Conservation (phyloP, 2,329 filamentous ascomycete species). For the Spiromastix sp. region DNA sequence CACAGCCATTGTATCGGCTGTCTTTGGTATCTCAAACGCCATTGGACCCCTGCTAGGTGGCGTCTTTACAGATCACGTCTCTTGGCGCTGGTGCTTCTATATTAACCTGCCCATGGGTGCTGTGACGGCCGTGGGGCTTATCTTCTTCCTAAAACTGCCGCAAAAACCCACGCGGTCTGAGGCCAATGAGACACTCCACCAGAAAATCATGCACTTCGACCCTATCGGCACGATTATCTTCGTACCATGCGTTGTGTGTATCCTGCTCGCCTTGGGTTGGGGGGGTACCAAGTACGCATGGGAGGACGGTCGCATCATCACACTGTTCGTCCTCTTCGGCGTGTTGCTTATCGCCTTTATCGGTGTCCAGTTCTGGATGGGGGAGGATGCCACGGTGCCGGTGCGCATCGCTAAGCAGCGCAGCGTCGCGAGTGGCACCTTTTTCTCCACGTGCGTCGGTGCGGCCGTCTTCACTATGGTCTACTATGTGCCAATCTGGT, state of each 20-base stretch:
- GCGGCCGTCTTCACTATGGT: conserved; percentile 30
- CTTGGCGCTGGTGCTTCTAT: conserved; percentile 37
- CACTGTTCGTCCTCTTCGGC: conserved; percentile 40
- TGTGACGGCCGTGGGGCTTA: conserved; percentile 31
- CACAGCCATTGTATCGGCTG: conserved; percentile 31
- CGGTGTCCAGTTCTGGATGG: conserved; percentile 34
- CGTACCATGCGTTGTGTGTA: conserved; percentile 34
- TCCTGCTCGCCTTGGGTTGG: conserved; percentile 41
- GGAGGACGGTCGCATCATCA: conserved; percentile 36
- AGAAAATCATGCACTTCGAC: conserved; percentile 21
- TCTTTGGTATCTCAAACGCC: conserved; percentile 25
- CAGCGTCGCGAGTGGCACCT: conserved; percentile 23
- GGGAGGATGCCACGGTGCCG: conserved; percentile 41
- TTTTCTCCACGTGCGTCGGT: conserved; percentile 27
- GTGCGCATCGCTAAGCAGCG: conserved; percentile 40
- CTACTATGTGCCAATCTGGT: conserved; percentile 37
- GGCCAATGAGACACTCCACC: conserved; percentile 18
- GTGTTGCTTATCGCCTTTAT: conserved; percentile 36
- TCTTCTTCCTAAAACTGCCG: conserved; percentile 20
- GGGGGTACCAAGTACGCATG: conserved; percentile 36
- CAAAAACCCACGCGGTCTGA: not conserved
- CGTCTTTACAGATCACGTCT: conserved; percentile 31
- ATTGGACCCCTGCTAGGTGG: conserved; percentile 34
- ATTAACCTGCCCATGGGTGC: conserved; percentile 28
- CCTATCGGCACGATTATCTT: conserved; percentile 36